Evolutionary conservation across 768 basidiomycete genomes (phyloP), one percentile per base, ranked within the genome.

Genomic region (Cubamyces lactineus): DNA sequence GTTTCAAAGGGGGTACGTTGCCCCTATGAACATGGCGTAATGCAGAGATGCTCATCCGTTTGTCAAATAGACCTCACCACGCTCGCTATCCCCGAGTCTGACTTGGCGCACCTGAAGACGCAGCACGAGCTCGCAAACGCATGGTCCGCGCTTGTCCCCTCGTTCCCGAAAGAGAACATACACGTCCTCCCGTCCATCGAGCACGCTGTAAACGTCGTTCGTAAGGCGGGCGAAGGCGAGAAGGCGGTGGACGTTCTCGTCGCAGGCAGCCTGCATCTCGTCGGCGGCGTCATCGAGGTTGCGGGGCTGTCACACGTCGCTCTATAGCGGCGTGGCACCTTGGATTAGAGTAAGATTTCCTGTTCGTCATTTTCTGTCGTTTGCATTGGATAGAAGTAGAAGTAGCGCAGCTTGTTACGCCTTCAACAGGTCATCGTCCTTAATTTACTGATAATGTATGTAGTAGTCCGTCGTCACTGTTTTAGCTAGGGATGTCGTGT

Each of bases 251-350:
- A 89, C 58, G 85, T 94, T n/a, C 79, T 99, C 16, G 94, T 96
- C 6, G 83, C 94, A 2, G 97, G 97, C 4, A 97, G 94, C 74
- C 73, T 99, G 64, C 96, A 96, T 76, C 82, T 99, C 16, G 87
- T 98, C 7, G 97, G 97, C 19, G 97, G 97, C 2, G 79, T 95
- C 13, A 89, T 98, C 56, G 96, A 98, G 71, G 94, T 92, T 15
- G 91, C 94, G 17, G 89, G 86, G 21, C 73, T 98, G 42, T 84
- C 89, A n/a, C 82, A 86, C 34, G 77, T 82, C 58, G 87, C 88
- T 38, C 75, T 93, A 55, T 88, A 76, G 72, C 13, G 28, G 39
- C 43, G n/a, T 19, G 28, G 2, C 21, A 2, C 2, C 13, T 26
- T 19, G 0, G 8, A 8, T 30, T 30, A 30, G 28, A 47, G 46